A percentile compares a stretch with the other conserved stretches of the same genome.
Conservation (phyloP, 805 yeast species). For the Teunomyces gatunensis region DNA sequence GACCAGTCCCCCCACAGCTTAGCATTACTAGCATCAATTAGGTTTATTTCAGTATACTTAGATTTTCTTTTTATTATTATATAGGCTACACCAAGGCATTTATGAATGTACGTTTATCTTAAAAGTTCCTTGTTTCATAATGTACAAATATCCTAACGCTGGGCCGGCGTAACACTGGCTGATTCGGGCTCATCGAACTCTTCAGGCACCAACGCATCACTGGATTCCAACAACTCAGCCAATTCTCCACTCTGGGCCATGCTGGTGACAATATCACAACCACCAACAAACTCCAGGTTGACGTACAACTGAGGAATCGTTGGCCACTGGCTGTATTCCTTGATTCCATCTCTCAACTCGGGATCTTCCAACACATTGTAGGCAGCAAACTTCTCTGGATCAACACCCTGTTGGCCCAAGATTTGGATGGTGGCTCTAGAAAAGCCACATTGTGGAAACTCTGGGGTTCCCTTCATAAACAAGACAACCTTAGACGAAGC, state of each 20-base stretch:
- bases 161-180: slow-evolving; percentile 36
- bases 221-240: slow-evolving; percentile 75
- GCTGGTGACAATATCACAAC: slow-evolving; percentile 89
- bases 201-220: slow-evolving; percentile 76
- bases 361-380: slow-evolving; percentile 94
- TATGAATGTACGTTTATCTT: not conserved
- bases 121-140: not conserved
- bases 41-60: not conserved
- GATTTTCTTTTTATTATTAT: not conserved
- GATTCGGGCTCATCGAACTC: slow-evolving; percentile 48
- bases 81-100: not conserved
- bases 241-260: slow-evolving; percentile 94
- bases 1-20: not conserved
- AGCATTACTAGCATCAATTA: not conserved
- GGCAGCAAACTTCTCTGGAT: slow-evolving; percentile 94
- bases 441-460: slow-evolving; percentile 96
- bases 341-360: slow-evolving; percentile 91
- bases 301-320: slow-evolving; percentile 96
- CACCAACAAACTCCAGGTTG: slow-evolving; percentile 90
- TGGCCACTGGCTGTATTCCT: slow-evolving; percentile 97
- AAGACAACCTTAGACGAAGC: slow-evolving; percentile 89
- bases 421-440: slow-evolving; percentile 92
- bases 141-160: slow-evolving; percentile 4
- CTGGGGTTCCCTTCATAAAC: slow-evolving; percentile 98
- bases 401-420: slow-evolving; percentile 95